Evolutionary conservation across 2,329 filamentous ascomycete genomes (phyloP).

Genomic region (Zymoseptoria passerinii): DNA sequence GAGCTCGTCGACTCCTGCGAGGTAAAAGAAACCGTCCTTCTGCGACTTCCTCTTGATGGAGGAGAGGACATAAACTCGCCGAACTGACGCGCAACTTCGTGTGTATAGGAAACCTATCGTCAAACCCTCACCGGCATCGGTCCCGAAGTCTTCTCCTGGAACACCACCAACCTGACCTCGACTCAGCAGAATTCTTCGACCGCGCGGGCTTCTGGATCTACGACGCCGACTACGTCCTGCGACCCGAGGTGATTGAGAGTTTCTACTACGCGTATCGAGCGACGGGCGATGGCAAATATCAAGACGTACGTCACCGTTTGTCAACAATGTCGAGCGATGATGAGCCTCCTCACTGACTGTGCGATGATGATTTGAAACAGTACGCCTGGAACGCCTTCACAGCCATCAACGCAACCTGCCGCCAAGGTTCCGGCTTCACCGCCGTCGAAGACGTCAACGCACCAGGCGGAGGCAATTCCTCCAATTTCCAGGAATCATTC

Average conservation of each 20-base stretch:
- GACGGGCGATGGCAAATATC: slow-evolving; percentile 15
- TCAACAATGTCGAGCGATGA: background rate
- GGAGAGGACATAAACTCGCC: too few relatives aligned
- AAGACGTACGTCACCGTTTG: slow-evolving; percentile 7
- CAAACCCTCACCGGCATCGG: slow-evolving; percentile 64
- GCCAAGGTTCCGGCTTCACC: slow-evolving; percentile 12
- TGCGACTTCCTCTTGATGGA: too few relatives aligned
- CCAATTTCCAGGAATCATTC: slow-evolving; percentile 76
- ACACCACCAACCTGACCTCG: slow-evolving; percentile 27
- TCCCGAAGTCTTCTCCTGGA: slow-evolving; percentile 51
- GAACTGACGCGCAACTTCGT: too few relatives aligned
- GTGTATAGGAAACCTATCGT: slow-evolving; percentile 53
- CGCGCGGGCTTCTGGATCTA: slow-evolving; percentile 64
- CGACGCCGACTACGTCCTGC: slow-evolving; percentile 54
- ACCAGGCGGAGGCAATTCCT: slow-evolving; percentile 41
- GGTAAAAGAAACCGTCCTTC: too few relatives aligned
- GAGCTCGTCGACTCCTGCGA: slow-evolving; percentile 63
- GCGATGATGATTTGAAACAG: background rate
- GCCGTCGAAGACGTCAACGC: slow-evolving; percentile 12
- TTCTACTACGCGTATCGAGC: slow-evolving; percentile 21
- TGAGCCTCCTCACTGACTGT: background rate
- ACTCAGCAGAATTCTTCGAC: slow-evolving; percentile 51
- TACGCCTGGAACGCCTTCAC: slow-evolving; percentile 14
- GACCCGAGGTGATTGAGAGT: slow-evolving; percentile 36
- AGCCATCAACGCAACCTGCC: slow-evolving; percentile 9